These are phyloP conservation scores for Solanum dulcamara DNA, from an alignment of 257 asterid genomes.

Conservation along the genomic window DNA sequence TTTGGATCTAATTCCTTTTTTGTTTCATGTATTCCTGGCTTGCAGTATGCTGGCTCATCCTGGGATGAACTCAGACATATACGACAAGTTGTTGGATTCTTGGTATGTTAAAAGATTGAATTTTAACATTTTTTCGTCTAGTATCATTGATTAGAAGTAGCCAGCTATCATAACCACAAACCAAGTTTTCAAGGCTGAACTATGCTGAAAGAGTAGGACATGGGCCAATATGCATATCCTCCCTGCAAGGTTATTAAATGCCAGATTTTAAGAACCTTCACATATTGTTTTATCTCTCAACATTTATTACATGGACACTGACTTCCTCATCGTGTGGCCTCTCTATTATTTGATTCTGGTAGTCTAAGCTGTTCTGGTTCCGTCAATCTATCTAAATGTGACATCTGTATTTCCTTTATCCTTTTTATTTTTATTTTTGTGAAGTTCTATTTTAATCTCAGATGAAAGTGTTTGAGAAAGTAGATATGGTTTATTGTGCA, in stretches of 20 bases:
- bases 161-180: background rate
- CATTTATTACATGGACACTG: background rate
- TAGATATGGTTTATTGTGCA: background rate
- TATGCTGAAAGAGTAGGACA: background rate
- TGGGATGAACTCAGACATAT: constrained; percentile 99
- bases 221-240: background rate
- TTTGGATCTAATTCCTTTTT: background rate
- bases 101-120: constrained; percentile 42
- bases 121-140: background rate
- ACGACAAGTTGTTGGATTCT: constrained; percentile 97
- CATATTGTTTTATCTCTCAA: background rate
- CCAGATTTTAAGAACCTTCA: background rate
- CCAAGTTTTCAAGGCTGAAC: background rate
- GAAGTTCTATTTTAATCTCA: background rate
- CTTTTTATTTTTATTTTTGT: background rate
- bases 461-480: background rate
- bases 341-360: background rate
- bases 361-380: background rate
- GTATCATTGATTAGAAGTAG: background rate
- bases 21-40: background rate
- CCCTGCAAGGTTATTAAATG: background rate
- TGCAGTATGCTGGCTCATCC: constrained; percentile 89
- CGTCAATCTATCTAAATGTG: background rate
- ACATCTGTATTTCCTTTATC: background rate
- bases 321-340: background rate